Percentiles rank a stretch among this genome's conserved stretches.
Evolutionary conservation across 1,284 basidiomycete species (phyloP).

Genomic region (Cerioporus squamosus): DNA sequence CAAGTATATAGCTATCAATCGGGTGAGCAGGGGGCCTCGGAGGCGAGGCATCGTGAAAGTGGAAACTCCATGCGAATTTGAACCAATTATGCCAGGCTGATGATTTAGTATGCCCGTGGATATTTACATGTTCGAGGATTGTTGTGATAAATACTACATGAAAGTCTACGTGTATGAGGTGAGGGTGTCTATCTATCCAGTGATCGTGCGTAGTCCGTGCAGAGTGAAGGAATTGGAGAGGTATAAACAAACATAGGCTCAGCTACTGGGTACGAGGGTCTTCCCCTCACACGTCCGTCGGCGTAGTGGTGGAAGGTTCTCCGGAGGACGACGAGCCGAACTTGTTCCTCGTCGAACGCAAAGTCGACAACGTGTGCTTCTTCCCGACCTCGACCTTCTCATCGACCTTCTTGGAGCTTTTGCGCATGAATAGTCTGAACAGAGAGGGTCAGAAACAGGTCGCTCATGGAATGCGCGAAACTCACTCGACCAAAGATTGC

Average conservation of each 20-base stretch:
- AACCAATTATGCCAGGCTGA: neutral
- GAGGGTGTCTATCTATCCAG: neutral
- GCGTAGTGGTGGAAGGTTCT: neutral
- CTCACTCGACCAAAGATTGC: slow-evolving; percentile 54
- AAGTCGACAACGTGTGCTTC: slow-evolving; percentile 31
- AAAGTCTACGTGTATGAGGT: neutral
- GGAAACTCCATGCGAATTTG: too few species aligned
- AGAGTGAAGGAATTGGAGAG: too few species aligned
- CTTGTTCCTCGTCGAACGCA: slow-evolving; percentile 24
- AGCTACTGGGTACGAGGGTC: too few species aligned
- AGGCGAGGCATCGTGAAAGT: neutral
- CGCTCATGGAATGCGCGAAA: neutral
- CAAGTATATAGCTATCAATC: neutral
- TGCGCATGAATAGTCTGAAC: slow-evolving; percentile 51
- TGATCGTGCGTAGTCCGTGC: too few species aligned
- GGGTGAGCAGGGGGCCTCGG: neutral
- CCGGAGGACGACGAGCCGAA: slow-evolving; percentile 2
- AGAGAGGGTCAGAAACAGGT: neutral
- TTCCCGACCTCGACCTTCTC: slow-evolving; percentile 39
- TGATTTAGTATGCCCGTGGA: neutral
- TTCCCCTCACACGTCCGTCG: neutral
- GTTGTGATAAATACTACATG: neutral
- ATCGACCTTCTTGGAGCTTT: slow-evolving; percentile 44
- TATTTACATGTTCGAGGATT: neutral
- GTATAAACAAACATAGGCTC: too few species aligned